A percentile compares a stretch with the other conserved stretches of the same genome.
phyloP scores from a whole-genome alignment of 768 basidiomycete species.

The Heimioporus sp. region DNA sequence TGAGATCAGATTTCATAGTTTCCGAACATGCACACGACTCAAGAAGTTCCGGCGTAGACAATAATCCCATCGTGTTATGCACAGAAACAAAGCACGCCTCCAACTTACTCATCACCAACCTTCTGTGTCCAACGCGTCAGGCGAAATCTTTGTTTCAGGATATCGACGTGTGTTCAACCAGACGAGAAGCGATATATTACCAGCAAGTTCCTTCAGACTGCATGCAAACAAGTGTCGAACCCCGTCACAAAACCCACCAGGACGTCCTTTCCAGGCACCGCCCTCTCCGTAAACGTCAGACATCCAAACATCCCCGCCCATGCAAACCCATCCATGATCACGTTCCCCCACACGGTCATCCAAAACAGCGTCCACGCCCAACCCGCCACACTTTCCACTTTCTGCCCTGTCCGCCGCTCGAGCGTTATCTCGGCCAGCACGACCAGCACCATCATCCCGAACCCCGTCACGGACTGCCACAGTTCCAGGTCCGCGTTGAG shows the following conservation, averaged over 20 bases:
- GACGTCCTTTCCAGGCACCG: background rate
- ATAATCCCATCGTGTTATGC: no score
- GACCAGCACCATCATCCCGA: constrained; percentile 53
- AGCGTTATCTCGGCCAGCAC: constrained; percentile 42
- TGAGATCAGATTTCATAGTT: no score
- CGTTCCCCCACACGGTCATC: constrained; percentile 22
- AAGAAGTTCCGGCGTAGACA: no score
- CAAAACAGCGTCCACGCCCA: constrained; percentile 35
- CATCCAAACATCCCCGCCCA: constrained; percentile 12
- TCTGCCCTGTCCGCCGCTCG: constrained; percentile 21
- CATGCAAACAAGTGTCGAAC: constrained; percentile 13
- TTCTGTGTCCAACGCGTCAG: no score
- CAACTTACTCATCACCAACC: no score
- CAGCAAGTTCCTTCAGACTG: background rate
- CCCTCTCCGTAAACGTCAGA: background rate
- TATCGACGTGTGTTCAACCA: no score
- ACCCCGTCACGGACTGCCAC: constrained; percentile 42
- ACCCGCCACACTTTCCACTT: constrained; percentile 28
- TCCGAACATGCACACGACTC: no score
- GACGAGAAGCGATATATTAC: no score
- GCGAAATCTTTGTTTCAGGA: no score
- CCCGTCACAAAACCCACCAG: constrained; percentile 4
- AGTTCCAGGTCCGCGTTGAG: constrained; percentile 49
- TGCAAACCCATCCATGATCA: constrained; percentile 21
- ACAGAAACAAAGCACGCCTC: no score